These are phyloP conservation scores for Phascolomyces articulosus DNA, from an alignment of 371 early-diverging fungal species.

Conservation along the genomic window DNA sequence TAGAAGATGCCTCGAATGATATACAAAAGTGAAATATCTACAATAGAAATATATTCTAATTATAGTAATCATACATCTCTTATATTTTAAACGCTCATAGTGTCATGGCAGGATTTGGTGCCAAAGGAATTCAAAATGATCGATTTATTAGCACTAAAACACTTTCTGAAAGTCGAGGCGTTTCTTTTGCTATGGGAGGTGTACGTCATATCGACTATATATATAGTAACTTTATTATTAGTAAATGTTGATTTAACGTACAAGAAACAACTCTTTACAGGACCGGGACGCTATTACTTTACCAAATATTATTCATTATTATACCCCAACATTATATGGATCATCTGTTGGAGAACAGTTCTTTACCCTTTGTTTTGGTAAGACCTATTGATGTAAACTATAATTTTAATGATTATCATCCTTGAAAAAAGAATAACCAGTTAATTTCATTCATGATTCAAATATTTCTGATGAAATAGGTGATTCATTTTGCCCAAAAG, in stretches of 20 bases:
- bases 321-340: conserved; percentile 39
- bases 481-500: conserved; percentile 38
- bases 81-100: conserved; percentile 30
- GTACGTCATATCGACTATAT: conserved; percentile 22
- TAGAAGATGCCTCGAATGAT: not conserved
- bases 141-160: conserved; percentile 32
- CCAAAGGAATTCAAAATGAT: conserved; percentile 37
- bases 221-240: not conserved
- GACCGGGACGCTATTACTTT: conserved; percentile 38
- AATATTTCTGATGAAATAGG: conserved; percentile 6
- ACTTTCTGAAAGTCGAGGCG: conserved; percentile 46
- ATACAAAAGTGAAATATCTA: too few relatives aligned
- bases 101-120: conserved; percentile 72
- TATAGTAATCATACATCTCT: too few relatives aligned
- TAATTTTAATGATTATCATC: too few relatives aligned
- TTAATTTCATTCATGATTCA: not conserved
- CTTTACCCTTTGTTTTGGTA: conserved; percentile 51
- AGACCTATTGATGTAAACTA: not conserved
- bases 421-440: not conserved
- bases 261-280: conserved; percentile 25
- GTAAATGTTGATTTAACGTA: too few relatives aligned
- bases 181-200: conserved; percentile 57
- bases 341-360: conserved; percentile 45
- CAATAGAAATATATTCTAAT: too few relatives aligned
- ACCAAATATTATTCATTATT: conserved; percentile 50